Conservation (phyloP, 805 yeast genomes). For the Dipodascopsis uninucleata region DNA sequence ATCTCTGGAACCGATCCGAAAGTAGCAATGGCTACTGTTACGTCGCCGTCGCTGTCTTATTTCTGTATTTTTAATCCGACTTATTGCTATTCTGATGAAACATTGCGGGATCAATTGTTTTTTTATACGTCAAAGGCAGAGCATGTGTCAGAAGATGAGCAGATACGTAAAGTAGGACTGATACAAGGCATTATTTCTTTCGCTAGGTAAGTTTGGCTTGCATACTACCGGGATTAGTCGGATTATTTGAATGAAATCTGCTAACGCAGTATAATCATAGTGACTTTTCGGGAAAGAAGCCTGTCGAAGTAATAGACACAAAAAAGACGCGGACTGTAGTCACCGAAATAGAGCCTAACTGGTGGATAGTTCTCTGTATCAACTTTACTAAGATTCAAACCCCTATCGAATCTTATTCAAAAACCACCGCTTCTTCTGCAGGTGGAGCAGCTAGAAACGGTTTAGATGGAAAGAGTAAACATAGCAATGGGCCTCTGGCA, state of each 20-base stretch:
- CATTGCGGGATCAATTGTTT: constrained; percentile 23
- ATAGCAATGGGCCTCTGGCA: constrained; percentile 16
- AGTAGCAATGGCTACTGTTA: constrained; percentile 20
- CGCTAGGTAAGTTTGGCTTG: constrained; percentile 19
- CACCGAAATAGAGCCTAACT: constrained; percentile 24
- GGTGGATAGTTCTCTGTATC: constrained; percentile 27
- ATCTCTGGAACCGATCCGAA: no score
- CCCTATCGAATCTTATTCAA: constrained; percentile 1
- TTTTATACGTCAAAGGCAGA: constrained; percentile 22
- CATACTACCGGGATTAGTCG: not conserved
- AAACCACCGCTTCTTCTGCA: not conserved
- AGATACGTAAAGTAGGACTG: constrained; percentile 23
- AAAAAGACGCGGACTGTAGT: constrained; percentile 25
- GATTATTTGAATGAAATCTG: not conserved
- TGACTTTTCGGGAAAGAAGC: constrained; percentile 23
- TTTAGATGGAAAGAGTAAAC: no score
- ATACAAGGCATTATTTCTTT: constrained; percentile 27
- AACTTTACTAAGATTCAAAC: constrained; percentile 23
- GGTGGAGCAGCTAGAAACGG: no score
- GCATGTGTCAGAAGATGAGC: constrained; percentile 22
- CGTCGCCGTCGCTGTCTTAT: constrained; percentile 26
- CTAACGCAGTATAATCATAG: constrained; percentile 2
- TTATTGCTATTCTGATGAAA: constrained; percentile 20
- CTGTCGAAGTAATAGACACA: constrained; percentile 27
- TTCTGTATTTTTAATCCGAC: constrained; percentile 25